phyloP scores from a whole-genome alignment of 2,329 filamentous ascomycete species.

The Cladobotryum protrusum region DNA sequence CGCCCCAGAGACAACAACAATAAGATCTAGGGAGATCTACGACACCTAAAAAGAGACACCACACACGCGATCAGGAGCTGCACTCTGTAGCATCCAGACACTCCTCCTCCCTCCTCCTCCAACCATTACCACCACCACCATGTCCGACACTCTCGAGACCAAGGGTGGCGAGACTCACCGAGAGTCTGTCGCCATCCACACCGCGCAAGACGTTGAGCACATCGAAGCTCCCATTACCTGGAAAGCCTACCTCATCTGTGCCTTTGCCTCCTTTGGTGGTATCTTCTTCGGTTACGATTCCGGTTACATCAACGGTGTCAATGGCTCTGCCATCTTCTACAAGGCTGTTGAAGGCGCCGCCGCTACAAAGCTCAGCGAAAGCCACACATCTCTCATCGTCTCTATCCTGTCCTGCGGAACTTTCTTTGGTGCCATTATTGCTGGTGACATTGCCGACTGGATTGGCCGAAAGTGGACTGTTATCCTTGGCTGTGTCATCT shows the following conservation, averaged over 20 bases:
- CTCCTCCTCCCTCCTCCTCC: conserved; percentile 1
- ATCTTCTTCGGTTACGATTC: conserved; percentile 78
- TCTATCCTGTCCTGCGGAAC: conserved; percentile 73
- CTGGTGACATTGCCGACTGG: conserved; percentile 69
- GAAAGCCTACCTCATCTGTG: conserved; percentile 64
- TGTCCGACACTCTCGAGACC: conserved; percentile 20
- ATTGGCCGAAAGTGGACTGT: conserved; percentile 69
- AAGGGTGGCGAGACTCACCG: conserved; percentile 17
- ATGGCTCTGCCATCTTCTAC: conserved; percentile 48
- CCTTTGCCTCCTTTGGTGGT: conserved; percentile 64
- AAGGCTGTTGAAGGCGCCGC: conserved; percentile 40
- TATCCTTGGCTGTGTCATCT: conserved; percentile 65
- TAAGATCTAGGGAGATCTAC: neutral
- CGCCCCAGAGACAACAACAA: neutral
- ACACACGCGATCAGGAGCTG: conserved; percentile 1
- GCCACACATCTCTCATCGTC: conserved; percentile 53
- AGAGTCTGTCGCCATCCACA: conserved; percentile 29
- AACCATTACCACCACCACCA: too few species aligned
- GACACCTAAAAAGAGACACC: neutral
- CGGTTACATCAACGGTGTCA: conserved; percentile 65
- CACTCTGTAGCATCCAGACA: too few species aligned
- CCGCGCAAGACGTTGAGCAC: conserved; percentile 47
- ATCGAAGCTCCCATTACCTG: conserved; percentile 64
- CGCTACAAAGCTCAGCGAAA: conserved; percentile 29
- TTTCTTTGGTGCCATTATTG: conserved; percentile 72